A percentile compares a stretch with the other conserved stretches of the same genome.
These are phyloP conservation scores for Fusarium sp. DNA, from an alignment of 2,329 filamentous ascomycete species.

Conservation along the genomic window DNA sequence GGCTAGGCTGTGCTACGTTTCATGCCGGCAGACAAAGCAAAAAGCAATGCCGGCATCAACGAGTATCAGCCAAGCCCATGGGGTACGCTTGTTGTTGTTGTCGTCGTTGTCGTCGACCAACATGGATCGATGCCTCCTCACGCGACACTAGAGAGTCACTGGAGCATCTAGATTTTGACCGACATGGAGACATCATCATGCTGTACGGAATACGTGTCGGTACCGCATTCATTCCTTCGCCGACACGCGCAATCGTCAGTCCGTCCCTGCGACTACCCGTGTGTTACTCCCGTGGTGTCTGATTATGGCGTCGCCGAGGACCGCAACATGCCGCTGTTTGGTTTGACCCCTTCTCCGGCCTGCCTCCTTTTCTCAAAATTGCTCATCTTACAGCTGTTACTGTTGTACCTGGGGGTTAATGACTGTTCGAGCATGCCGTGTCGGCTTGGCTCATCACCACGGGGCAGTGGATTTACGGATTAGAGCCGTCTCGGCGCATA, in stretches of 20 bases:
- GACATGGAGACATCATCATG: not conserved
- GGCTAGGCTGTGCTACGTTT: constrained; percentile 20
- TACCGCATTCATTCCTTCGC: not conserved
- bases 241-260: constrained; percentile 26
- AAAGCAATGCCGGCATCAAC: constrained; percentile 1
- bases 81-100: not conserved
- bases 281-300: not conserved
- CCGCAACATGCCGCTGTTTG: not conserved
- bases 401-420: not conserved
- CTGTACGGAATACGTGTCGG: constrained; percentile 15
- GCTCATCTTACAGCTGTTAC: constrained; percentile 11
- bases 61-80: constrained; percentile 5
- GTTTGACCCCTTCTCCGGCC: not conserved
- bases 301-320: not conserved
- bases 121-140: constrained; percentile 21
- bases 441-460: not conserved
- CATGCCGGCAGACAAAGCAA: constrained; percentile 20
- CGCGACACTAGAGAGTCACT: not conserved
- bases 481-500: not conserved
- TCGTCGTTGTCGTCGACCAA: not conserved
- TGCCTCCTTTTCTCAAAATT: not conserved
- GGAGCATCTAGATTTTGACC: not conserved
- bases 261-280: constrained; percentile 11
- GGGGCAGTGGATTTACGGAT: not conserved
- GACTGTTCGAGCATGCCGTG: not conserved